Evolutionary conservation across 345 rosid species (phyloP), one percentile per base, ranked within the genome.

Genomic region (Citrus australasica): DNA sequence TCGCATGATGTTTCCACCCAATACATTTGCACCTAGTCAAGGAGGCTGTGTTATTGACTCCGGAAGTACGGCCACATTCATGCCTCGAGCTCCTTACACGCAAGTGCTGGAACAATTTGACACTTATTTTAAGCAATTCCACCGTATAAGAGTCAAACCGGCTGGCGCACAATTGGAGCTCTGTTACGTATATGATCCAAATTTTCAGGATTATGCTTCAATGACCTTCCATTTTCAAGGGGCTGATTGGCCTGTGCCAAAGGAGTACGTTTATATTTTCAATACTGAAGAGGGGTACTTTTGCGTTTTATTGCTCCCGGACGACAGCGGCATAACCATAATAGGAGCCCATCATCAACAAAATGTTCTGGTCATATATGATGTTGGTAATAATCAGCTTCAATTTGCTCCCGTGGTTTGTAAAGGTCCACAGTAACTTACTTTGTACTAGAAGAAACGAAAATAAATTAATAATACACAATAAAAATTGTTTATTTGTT

Each of bases 51-150:
- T 64, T 64, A 6, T 28, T 0, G 68, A 64, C 19, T 28, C 22
- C 0, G 38, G n/a, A 0, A 27, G 38, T 14, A 25, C 27, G 1
- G 1, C 1, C 1, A 25, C 27, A 1, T 25, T 1, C 27, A 25
- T 25, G 27, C 1, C 1, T 0, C 7, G 8, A 6, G 0, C 19
- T 33, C 3, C 48, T 3, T 66, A 33, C n/a, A 1, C 0, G 5
- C 25, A 3, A 14, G 70, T 35, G 46, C 21, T 66, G 25, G 9
- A 11, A 35, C 21, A 33, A 33, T 35, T 66, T 7, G 0, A 0
- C 0, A 0, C 8, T 9, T 13, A 66, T 66, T 66, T 66, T 66
- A 0, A 10, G 0, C 70, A 0, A 35, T 22, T 37, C 27, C 16
- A 7, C 6, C 48, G 0, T 0, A 4, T 9, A 11, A 67, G 28